These are phyloP conservation scores for Pyrenophora teres DNA, from an alignment of 2,329 filamentous ascomycete genomes.

Conservation along the genomic window DNA sequence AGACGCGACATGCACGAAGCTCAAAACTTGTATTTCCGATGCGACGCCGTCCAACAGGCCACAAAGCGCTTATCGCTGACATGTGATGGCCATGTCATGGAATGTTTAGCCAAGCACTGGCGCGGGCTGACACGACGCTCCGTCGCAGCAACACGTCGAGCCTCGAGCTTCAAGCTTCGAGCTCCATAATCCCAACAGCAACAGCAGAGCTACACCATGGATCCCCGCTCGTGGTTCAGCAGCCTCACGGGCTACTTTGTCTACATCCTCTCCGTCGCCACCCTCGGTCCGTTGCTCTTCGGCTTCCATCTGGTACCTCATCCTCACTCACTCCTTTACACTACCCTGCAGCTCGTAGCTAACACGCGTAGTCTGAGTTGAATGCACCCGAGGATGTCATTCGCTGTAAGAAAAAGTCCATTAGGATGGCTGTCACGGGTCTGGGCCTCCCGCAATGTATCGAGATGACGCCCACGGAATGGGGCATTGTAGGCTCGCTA, in stretches of 20 bases:
- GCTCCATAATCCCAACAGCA: slow-evolving; percentile 5
- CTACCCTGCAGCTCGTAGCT: slow-evolving; percentile 10
- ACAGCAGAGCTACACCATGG: slow-evolving; percentile 37
- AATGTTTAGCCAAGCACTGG: slow-evolving; percentile 5
- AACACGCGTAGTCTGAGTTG: slow-evolving; percentile 73
- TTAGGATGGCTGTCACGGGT: slow-evolving; percentile 46
- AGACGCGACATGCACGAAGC: not conserved
- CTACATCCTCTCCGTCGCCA: slow-evolving; percentile 74
- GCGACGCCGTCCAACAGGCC: not conserved
- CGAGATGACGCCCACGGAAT: slow-evolving; percentile 79
- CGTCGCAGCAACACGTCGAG: not conserved
- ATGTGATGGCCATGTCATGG: slow-evolving; percentile 12
- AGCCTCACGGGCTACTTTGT: slow-evolving; percentile 75
- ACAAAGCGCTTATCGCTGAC: slow-evolving; percentile 1
- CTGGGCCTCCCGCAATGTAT: slow-evolving; percentile 74
- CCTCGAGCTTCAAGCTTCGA: not conserved
- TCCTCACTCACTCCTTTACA: not conserved
- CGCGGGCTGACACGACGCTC: slow-evolving; percentile 9
- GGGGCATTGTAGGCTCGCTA: slow-evolving; percentile 85
- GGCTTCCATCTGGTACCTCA: slow-evolving; percentile 81
- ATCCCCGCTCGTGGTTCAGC: slow-evolving; percentile 47
- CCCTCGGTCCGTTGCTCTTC: slow-evolving; percentile 88
- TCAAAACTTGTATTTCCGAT: no score
- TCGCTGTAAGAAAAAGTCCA: slow-evolving; percentile 72
- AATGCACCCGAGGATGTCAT: slow-evolving; percentile 95